Percentiles rank a stretch among this genome's conserved stretches.
These are phyloP conservation scores for Phytophthora melonis DNA, from an alignment of 352 stramenopile species.

Conservation along the genomic window DNA sequence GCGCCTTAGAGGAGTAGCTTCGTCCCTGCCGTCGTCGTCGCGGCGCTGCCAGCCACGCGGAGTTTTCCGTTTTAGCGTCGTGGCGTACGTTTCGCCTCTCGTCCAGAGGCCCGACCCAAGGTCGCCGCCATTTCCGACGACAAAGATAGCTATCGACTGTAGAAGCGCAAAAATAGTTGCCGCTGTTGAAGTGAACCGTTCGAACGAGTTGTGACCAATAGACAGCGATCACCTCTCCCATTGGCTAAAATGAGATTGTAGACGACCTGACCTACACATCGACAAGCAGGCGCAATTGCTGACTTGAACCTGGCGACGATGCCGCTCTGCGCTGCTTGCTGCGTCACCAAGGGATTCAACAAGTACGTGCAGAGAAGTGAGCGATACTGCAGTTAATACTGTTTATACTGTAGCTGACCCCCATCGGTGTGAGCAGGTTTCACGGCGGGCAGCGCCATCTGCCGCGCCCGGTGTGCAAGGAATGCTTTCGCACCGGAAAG, in stretches of 20 bases:
- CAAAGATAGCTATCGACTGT: constrained; percentile 3
- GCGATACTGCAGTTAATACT: not conserved
- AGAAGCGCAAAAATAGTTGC: constrained; percentile 23
- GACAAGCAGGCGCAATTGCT: not conserved
- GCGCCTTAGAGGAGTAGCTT: constrained; percentile 6
- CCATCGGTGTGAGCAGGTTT: constrained; percentile 52
- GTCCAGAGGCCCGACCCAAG: not conserved
- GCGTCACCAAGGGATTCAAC: constrained; percentile 81
- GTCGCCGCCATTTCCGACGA: not conserved
- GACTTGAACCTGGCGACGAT: constrained; percentile 47
- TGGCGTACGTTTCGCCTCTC: constrained; percentile 23
- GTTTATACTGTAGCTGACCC: not conserved
- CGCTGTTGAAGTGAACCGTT: constrained; percentile 19
- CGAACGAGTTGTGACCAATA: constrained; percentile 25
- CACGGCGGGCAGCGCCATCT: constrained; percentile 61
- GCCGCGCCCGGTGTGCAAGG: constrained; percentile 72
- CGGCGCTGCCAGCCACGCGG: constrained; percentile 6
- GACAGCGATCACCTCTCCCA: not conserved
- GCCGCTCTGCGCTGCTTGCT: constrained; percentile 79
- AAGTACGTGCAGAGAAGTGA: constrained; percentile 45
- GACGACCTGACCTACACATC: constrained; percentile 15
- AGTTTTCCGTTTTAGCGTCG: constrained; percentile 37
- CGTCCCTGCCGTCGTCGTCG: constrained; percentile 7
- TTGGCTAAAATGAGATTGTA: constrained; percentile 42
- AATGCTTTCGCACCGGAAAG: constrained; percentile 71